A percentile compares a stretch with the other conserved stretches of the same genome.
Evolutionary conservation across 768 basidiomycete species (phyloP).

Genomic region (Hortiboletus campestris): DNA sequence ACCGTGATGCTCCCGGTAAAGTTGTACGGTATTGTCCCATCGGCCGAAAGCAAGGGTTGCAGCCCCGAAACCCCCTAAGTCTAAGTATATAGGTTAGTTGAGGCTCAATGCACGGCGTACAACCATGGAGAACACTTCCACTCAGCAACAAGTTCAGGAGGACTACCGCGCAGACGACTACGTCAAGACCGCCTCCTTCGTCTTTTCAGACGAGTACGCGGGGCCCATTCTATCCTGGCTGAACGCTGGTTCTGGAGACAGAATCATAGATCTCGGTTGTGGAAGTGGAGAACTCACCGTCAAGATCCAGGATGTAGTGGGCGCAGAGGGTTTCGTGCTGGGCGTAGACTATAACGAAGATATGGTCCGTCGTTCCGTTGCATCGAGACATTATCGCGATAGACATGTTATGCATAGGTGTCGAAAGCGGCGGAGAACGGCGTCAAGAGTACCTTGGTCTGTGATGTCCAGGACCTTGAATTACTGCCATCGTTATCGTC

Average conservation of each 20-base stretch:
- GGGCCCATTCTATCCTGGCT: slow-evolving; percentile 59
- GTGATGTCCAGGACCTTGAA: slow-evolving; percentile 51
- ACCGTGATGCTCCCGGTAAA: not conserved
- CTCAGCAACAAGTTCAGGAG: not conserved
- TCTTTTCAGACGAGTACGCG: slow-evolving; percentile 54
- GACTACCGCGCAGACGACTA: slow-evolving; percentile 64
- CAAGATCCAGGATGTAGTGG: slow-evolving; percentile 54
- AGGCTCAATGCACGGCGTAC: not conserved
- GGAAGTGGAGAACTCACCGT: slow-evolving; percentile 78
- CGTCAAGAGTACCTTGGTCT: slow-evolving; percentile 44
- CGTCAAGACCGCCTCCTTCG: slow-evolving; percentile 63
- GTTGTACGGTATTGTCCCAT: not conserved
- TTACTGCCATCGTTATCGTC: slow-evolving; percentile 30
- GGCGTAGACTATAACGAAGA: slow-evolving; percentile 69
- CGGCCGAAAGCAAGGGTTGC: slow-evolving; percentile 18
- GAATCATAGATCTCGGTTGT: slow-evolving; percentile 76
- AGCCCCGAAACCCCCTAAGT: slow-evolving; percentile 12
- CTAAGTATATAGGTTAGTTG: not conserved
- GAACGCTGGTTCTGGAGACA: slow-evolving; percentile 61
- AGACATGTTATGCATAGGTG: slow-evolving; percentile 40
- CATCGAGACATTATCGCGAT: not conserved
- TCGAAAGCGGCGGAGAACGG: slow-evolving; percentile 49
- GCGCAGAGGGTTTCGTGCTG: slow-evolving; percentile 51
- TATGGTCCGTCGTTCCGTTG: slow-evolving; percentile 53
- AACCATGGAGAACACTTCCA: slow-evolving; percentile 9